Conservation (phyloP, 2,329 filamentous ascomycete genomes). For the Pseudopyrenochaeta lycopersici region DNA sequence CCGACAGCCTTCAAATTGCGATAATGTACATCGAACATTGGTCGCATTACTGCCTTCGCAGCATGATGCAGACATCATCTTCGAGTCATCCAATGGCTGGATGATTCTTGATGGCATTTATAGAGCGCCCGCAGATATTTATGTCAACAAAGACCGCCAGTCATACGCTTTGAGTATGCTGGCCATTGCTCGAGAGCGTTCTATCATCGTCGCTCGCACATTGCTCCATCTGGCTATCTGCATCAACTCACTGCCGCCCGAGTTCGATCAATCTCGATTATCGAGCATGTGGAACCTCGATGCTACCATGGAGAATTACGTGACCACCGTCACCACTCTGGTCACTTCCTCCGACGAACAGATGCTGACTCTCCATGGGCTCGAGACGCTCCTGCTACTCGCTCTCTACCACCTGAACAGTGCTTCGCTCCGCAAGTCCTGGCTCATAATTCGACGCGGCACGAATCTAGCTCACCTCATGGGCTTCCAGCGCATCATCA, state of each 20-base stretch:
- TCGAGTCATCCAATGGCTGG: constrained; percentile 48
- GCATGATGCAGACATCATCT: constrained; percentile 47
- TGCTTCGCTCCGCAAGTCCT: constrained; percentile 43
- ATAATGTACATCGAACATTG: constrained; percentile 32
- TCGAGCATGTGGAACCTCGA: constrained; percentile 44
- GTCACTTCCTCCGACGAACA: constrained; percentile 44
- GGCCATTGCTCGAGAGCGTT: constrained; percentile 35
- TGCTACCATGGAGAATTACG: constrained; percentile 43
- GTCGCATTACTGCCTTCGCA: constrained; percentile 44
- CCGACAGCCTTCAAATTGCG: constrained; percentile 11
- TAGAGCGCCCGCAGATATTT: constrained; percentile 39
- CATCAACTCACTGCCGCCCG: constrained; percentile 43
- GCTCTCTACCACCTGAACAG: constrained; percentile 41
- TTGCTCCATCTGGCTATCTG: constrained; percentile 46
- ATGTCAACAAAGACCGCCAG: constrained; percentile 39
- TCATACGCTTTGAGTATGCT: constrained; percentile 46
- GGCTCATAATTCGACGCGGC: constrained; percentile 45
- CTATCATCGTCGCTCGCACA: constrained; percentile 45
- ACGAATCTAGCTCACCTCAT: constrained; percentile 47
- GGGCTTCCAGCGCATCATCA: constrained; percentile 48
- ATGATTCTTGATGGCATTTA: constrained; percentile 43
- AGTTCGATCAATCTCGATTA: constrained; percentile 39
- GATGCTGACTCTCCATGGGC: constrained; percentile 46
- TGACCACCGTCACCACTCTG: constrained; percentile 39
- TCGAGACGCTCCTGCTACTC: constrained; percentile 44